Percentiles rank a stretch among this genome's conserved stretches.
These are phyloP conservation scores for Leptographium procerum DNA, from an alignment of 2,329 filamentous ascomycete genomes.

Conservation along the genomic window DNA sequence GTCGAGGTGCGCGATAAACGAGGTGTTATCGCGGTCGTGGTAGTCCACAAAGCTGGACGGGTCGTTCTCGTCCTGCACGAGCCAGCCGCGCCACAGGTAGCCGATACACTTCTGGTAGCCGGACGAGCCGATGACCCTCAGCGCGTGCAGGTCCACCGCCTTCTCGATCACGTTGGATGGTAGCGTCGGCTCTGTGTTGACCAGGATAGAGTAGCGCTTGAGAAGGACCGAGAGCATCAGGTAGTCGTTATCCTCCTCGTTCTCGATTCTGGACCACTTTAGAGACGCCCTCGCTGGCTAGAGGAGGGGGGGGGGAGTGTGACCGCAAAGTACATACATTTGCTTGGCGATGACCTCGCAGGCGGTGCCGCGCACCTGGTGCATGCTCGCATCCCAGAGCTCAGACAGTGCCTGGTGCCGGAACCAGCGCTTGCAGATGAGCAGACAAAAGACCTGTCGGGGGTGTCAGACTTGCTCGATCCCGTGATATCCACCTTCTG, in stretches of 20 bases:
- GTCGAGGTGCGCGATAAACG: constrained; percentile 73
- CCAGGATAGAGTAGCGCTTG: constrained; percentile 74
- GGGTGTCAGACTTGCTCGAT: background rate
- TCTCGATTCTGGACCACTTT: constrained; percentile 56
- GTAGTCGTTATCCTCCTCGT: constrained; percentile 66
- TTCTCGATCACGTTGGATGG: constrained; percentile 87
- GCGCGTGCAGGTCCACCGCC: constrained; percentile 82
- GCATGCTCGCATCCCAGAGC: constrained; percentile 85
- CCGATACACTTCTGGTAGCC: constrained; percentile 94
- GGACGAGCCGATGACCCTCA: constrained; percentile 78
- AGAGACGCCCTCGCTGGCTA: background rate
- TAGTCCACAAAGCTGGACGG: constrained; percentile 85
- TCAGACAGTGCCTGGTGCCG: constrained; percentile 66
- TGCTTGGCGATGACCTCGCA: constrained; percentile 89
- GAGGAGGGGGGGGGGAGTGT: background rate
- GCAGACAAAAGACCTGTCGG: constrained; percentile 55
- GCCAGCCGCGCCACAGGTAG: constrained; percentile 90
- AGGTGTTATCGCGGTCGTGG: constrained; percentile 65
- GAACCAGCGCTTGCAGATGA: constrained; percentile 66
- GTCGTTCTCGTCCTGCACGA: constrained; percentile 90
- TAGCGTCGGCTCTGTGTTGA: constrained; percentile 57
- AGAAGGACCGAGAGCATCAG: constrained; percentile 73
- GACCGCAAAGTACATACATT: constrained; percentile 35
- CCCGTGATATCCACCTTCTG: background rate
- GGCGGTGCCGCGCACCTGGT: constrained; percentile 65